Evolutionary conservation across 495 filamentous ascomycete genomes (phyloP).

Genomic region (Cercophora sp.): DNA sequence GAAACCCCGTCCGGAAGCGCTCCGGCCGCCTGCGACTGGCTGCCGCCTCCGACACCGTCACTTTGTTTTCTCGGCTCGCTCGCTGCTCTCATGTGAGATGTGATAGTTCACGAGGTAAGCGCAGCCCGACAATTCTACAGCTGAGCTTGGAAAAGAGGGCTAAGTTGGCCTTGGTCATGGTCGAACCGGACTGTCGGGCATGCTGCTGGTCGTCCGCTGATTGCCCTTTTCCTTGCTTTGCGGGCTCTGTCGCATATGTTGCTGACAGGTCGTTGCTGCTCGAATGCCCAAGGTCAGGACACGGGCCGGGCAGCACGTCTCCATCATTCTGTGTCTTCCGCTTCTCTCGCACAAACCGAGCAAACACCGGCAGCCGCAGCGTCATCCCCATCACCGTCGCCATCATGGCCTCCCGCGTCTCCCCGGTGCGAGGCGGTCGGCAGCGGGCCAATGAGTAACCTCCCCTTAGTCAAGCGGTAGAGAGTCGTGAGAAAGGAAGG

Average conservation of each 20-base stretch:
- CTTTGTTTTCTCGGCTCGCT: neutral
- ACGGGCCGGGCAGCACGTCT: neutral
- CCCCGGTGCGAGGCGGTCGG: conserved; percentile 1
- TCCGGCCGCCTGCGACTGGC: conserved; percentile 8
- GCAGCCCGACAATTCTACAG: neutral
- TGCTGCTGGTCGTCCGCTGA: neutral
- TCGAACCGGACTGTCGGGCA: neutral
- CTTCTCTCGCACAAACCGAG: neutral
- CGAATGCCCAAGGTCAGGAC: neutral
- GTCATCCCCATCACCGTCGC: neutral
- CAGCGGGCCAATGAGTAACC: conserved; percentile 3
- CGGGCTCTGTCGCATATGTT: neutral
- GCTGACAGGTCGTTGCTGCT: neutral
- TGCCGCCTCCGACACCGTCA: neutral
- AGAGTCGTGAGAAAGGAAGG: neutral
- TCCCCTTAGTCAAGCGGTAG: neutral
- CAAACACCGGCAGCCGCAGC: too few relatives aligned
- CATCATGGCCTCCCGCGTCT: neutral
- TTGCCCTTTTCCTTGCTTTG: neutral
- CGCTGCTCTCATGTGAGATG: conserved; percentile 1
- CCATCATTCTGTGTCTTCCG: too few relatives aligned
- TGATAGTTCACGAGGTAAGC: conserved; percentile 11
- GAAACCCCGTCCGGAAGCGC: conserved; percentile 1
- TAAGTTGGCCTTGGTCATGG: neutral
- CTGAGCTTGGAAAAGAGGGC: neutral